Percentiles rank a stretch among this genome's conserved stretches.
These are phyloP conservation scores for Hypericum androsaemum DNA, from an alignment of 345 rosid species.

Conservation along the genomic window DNA sequence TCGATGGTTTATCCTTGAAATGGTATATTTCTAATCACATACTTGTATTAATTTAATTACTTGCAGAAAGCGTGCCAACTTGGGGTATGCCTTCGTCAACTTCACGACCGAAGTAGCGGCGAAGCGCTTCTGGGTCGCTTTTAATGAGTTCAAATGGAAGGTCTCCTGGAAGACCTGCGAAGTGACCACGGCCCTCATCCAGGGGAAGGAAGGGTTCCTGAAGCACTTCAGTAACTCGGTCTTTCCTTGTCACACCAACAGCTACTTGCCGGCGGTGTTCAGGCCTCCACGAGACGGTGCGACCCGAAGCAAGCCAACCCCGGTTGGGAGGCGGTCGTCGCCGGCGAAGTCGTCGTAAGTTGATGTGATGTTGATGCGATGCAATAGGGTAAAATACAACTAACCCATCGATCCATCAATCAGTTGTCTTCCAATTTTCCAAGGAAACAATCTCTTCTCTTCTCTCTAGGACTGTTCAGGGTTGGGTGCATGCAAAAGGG, in stretches of 20 bases:
- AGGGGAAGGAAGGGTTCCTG: conserved; percentile 32
- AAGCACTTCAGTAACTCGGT: conserved; percentile 19
- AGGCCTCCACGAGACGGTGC: conserved; percentile 35
- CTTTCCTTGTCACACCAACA: conserved; percentile 29
- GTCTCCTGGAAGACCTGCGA: conserved; percentile 21
- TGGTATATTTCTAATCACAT: no score
- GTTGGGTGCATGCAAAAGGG: no score
- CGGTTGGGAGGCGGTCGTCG: conserved; percentile 14
- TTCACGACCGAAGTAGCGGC: conserved; percentile 37
- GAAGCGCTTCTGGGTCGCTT: conserved; percentile 14
- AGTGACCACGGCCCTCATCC: conserved; percentile 22
- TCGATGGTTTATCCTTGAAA: background rate
- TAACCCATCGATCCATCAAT: no score
- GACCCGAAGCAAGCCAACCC: background rate
- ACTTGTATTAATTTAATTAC: no score
- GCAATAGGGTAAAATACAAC: no score
- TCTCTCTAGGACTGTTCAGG: no score
- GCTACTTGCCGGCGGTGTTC: conserved; percentile 31
- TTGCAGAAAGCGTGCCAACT: conserved; percentile 21
- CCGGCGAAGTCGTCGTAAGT: no score
- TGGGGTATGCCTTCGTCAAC: conserved; percentile 55
- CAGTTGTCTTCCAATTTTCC: no score
- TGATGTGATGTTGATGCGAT: no score
- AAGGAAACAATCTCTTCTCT: no score
- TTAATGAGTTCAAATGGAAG: conserved; percentile 21